Evolutionary conservation across 257 asterid species (phyloP), one percentile per base, ranked within the genome.

Genomic region (Eustoma russellianum): DNA sequence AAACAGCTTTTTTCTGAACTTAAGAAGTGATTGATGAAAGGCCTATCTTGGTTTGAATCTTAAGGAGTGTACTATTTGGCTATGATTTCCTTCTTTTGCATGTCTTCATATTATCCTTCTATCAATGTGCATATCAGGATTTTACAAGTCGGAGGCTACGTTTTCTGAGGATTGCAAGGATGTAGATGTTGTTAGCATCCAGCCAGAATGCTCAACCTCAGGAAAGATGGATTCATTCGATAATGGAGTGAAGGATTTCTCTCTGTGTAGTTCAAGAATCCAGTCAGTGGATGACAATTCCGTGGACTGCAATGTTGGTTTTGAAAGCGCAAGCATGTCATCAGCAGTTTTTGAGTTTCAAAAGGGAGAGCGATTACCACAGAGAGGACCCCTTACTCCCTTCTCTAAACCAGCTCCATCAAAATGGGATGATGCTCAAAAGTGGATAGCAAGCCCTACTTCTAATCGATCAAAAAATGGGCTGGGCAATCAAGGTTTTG

Each of bases 381-480:
- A 74, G 19, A 69, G 70, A 46, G 63, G 65, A 28, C 68, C 76
- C 13, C 62, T 68, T 52, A 71, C 64, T n/a, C n/a, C n/a, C n/a
- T 72, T 72, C 60, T 63, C 68, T 5, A 72, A 67, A 43, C 71
- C 78, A 7, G 70, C 77, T 3, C 78, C 74, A 7, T 72, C 78
- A n/a, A 72, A 72, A 50, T 72, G 78, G 78, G 74, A 72, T 28
- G 78, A 72, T 67, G 78, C 74, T 2, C 78, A 72, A 60, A 72
- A 72, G 57, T 72, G 78, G 78, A 67, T 67, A 54, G 78, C 78
- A 19, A 72, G 78, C 70, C 78, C 78, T 13, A 72, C 74, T 18
- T 54, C 67, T 44, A 69, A 58, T 62, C 41, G 59, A 38, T 46
- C 48, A 0, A 69, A 60, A 48, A 61, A 50, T 51, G 65, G 64